These are phyloP conservation scores for Penicillium riverlandense DNA, from an alignment of 495 filamentous ascomycete species.

Conservation along the genomic window DNA sequence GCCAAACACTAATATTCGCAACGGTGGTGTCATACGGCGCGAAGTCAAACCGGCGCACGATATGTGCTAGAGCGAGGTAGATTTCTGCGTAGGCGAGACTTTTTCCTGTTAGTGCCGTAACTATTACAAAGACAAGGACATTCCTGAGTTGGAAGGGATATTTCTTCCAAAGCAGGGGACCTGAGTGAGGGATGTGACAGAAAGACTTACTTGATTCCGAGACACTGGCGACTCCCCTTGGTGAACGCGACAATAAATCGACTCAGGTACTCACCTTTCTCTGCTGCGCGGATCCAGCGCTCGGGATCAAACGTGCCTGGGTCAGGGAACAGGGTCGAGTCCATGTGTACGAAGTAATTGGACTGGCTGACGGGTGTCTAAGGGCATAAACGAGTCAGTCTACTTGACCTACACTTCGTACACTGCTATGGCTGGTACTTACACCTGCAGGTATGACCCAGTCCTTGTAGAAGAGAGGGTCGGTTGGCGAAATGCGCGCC, in stretches of 20 bases:
- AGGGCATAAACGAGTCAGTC: neutral
- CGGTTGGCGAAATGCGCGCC: constrained; percentile 31
- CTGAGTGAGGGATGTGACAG: too few species aligned
- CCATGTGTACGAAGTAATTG: constrained; percentile 38
- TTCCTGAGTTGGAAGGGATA: too few species aligned
- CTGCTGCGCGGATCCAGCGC: constrained; percentile 35
- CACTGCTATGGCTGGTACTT: constrained; percentile 5
- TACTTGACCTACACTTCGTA: too few species aligned
- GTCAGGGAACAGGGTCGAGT: constrained; percentile 39
- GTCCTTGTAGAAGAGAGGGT: constrained; percentile 31
- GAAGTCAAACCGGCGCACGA: constrained; percentile 31
- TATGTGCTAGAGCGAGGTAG: constrained; percentile 26
- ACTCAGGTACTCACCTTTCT: constrained; percentile 14
- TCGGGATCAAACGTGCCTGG: constrained; percentile 40
- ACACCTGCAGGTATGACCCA: constrained; percentile 26
- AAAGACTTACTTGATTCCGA: constrained; percentile 36
- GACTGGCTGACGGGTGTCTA: constrained; percentile 42
- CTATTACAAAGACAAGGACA: too few species aligned
- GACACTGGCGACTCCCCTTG: constrained; percentile 36
- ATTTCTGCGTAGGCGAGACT: constrained; percentile 36
- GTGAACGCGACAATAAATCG: constrained; percentile 36
- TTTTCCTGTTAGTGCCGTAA: neutral
- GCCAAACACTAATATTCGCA: constrained; percentile 22
- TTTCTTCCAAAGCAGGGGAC: too few species aligned
- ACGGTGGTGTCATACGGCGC: constrained; percentile 29